Evolutionary conservation across 441 rosid genomes (phyloP), one percentile per base, ranked within the genome.

Genomic region (Erysimum cheiri): DNA sequence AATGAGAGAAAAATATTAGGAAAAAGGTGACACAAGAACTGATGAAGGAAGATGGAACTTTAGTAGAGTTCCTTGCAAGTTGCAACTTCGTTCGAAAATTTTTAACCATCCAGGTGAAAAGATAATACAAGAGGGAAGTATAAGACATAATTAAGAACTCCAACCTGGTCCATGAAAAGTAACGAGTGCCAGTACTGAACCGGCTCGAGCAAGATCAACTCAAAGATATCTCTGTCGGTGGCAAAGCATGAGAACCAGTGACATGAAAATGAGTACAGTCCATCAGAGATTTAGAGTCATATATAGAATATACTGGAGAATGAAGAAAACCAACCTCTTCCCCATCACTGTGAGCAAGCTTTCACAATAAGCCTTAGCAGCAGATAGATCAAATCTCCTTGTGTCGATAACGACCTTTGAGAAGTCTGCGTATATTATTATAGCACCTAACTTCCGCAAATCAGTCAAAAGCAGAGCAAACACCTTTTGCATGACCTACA

Each of bases 101-200:
- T n/a, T n/a, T n/a, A n/a, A n/a, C n/a, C n/a, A n/a, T n/a, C n/a
- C n/a, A n/a, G n/a, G n/a, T n/a, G n/a, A n/a, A n/a, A n/a, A 13
- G 47, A 35, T 52, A 37, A 71, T 50, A 53, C 57, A 60, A 60
- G 14, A 58, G 17, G 13, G 22, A 49, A 50, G 39, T 72, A 33
- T 43, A 54, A 35, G 62, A 54, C 2, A 41, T 14, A 19, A 19
- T 19, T 19, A 72, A 53, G 66, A 68, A 46, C n/a, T 24, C 84
- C 64, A 80, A 94, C 99, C 98, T 90, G 92, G 78, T 95, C 98
- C 99, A 92, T 95, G 80, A 90, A 95, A 71, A 92, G 98, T 77
- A 95, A 82, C 24, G 96, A 87, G 79, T 90, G 88, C 99, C 98
- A 90, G 80, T 83, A 92, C 76, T 86, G 87, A 78, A 81, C 64